phyloP scores from a whole-genome alignment of 2,329 filamentous ascomycete species.

The Ophiostoma pallidulum region DNA sequence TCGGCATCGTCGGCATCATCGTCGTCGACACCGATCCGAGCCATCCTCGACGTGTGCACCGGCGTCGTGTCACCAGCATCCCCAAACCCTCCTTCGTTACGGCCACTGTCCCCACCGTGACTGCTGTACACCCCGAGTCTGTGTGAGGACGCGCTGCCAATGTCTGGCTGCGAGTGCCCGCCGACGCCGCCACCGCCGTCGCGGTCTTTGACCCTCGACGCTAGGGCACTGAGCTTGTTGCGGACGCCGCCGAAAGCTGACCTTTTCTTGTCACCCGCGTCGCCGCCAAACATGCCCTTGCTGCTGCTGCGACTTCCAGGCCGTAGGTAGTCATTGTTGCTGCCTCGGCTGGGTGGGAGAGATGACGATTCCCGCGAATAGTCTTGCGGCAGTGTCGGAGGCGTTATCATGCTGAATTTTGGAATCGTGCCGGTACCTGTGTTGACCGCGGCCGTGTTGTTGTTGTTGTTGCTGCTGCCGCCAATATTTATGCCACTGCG shows the following conservation, averaged over 20 bases:
- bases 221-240: conserved; percentile 20
- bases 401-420: conserved; percentile 38
- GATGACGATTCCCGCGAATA: not conserved
- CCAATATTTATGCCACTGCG: conserved; percentile 17
- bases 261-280: conserved; percentile 13
- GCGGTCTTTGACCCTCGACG: conserved; percentile 20
- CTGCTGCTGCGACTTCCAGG: conserved; percentile 16
- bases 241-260: conserved; percentile 16
- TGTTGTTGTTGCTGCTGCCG: not conserved
- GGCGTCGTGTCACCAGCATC: conserved; percentile 4
- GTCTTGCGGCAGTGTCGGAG: conserved; percentile 30
- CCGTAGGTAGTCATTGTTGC: conserved; percentile 18
- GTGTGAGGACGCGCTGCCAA: not conserved
- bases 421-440: conserved; percentile 24
- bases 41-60: conserved; percentile 5
- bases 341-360: conserved; percentile 3
- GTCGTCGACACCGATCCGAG: not conserved
- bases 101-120: not conserved
- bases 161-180: not conserved
- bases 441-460: conserved; percentile 5
- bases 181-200: not conserved
- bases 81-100: not conserved
- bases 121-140: conserved; percentile 7
- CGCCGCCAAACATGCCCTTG: not conserved
- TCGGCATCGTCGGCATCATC: conserved; percentile 9